Percentiles rank a stretch among this genome's conserved stretches.
These are phyloP conservation scores for Monosporascus sp. DNA, from an alignment of 2,329 filamentous ascomycete species.

Conservation along the genomic window DNA sequence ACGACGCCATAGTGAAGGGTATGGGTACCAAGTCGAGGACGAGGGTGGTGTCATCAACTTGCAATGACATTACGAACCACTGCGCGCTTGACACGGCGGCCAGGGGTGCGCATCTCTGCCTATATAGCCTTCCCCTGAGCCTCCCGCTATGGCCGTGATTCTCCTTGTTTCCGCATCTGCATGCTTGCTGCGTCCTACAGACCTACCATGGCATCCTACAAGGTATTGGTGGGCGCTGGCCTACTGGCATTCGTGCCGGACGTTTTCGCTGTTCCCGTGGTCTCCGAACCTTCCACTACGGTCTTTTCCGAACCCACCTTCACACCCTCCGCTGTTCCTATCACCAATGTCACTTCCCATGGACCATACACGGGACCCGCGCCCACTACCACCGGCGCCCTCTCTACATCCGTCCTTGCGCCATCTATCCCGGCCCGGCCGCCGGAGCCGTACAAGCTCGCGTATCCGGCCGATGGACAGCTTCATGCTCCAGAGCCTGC, in stretches of 20 bases:
- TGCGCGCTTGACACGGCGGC: neutral
- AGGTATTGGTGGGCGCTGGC: slow-evolving; percentile 3
- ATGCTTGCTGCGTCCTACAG: neutral
- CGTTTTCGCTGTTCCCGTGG: slow-evolving; percentile 28
- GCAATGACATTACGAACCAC: neutral
- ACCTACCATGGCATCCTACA: slow-evolving; percentile 11
- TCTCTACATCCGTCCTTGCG: slow-evolving; percentile 52
- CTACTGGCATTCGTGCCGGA: slow-evolving; percentile 12
- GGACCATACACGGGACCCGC: slow-evolving; percentile 62
- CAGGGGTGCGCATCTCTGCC: neutral
- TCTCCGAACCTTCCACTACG: slow-evolving; percentile 31
- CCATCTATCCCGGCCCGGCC: slow-evolving; percentile 53
- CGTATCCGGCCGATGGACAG: slow-evolving; percentile 66
- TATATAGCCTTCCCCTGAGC: slow-evolving; percentile 1
- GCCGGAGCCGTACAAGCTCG: slow-evolving; percentile 55
- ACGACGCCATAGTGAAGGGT: neutral
- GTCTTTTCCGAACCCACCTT: slow-evolving; percentile 23
- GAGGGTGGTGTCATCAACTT: neutral
- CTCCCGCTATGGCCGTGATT: neutral
- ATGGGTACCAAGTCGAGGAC: neutral
- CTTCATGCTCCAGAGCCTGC: slow-evolving; percentile 64
- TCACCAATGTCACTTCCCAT: slow-evolving; percentile 59
- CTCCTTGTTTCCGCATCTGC: neutral
- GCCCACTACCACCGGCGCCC: slow-evolving; percentile 63
- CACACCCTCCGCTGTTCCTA: slow-evolving; percentile 24